Conservation (phyloP, 2,329 filamentous ascomycete genomes). For the Penicillium oxalicum region DNA sequence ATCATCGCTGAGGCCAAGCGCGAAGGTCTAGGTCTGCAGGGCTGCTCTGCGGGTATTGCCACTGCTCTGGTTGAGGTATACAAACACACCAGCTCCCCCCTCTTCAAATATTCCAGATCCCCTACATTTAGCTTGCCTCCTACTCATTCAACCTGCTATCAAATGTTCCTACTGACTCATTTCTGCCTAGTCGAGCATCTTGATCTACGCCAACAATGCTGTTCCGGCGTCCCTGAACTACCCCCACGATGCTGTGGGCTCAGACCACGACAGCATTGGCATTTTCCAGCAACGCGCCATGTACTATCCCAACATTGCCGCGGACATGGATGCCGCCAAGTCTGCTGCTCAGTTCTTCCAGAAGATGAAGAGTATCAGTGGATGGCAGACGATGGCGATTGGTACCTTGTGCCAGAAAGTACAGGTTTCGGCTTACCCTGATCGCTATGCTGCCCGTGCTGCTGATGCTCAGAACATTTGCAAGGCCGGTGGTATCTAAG, state of each 20-base stretch:
- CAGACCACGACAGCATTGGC: constrained; percentile 20
- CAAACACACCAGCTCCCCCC: no score
- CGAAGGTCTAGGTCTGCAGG: constrained; percentile 13
- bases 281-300: constrained; percentile 22
- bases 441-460: constrained; percentile 10
- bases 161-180: no score
- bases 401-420: constrained; percentile 20
- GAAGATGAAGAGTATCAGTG: constrained; percentile 14
- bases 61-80: constrained; percentile 19
- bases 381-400: constrained; percentile 18
- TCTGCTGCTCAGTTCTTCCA: constrained; percentile 19
- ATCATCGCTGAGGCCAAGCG: constrained; percentile 17
- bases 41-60: constrained; percentile 18
- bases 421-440: constrained; percentile 17
- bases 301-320: constrained; percentile 17
- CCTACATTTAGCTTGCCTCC: background rate
- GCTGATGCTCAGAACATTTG: constrained; percentile 13
- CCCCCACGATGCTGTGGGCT: constrained; percentile 15
- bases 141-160: background rate
- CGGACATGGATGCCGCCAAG: constrained; percentile 16
- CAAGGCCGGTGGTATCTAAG: constrained; percentile 11
- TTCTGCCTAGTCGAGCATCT: constrained; percentile 9
- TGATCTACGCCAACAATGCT: constrained; percentile 16
- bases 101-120: background rate
- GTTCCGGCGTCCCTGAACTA: constrained; percentile 19